Evolutionary conservation across 2,329 filamentous ascomycete genomes (phyloP), one percentile per base, ranked within the genome.

Genomic region (Zymoseptoria crescenta): DNA sequence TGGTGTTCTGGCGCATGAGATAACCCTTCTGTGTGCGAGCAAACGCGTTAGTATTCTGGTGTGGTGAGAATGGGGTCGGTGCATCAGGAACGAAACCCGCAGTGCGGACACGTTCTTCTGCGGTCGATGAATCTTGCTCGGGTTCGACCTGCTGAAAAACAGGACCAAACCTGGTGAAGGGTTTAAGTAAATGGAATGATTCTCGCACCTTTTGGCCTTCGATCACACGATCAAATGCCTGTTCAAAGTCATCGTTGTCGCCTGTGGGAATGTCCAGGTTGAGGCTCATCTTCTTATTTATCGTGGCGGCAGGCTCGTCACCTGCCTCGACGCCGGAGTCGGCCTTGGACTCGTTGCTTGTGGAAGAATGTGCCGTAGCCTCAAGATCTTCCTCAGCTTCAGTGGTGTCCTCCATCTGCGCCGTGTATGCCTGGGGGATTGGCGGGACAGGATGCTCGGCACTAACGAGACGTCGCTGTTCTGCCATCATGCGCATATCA

Each of bases 1-100:
- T 97, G 3, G 93, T 97, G 76, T 97, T 99, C 69, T 99, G 93
- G 69, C 94, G 87, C 93, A 97, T 99, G 52, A 97, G 81, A 72
- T 99, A 99, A 58, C 94, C 94, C 79, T 95, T 92, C 92, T 96
- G 88, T 85, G 81, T 81, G 67, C 75, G 79, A 68, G 77, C 69
- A 70, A 65, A 66, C 29, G 60, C 56, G 74, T 81, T 69, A 84
- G 81, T 75, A 48, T 59, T 51, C 53, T 29, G 27, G 13, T 61
- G 62, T 24, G 60, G 50, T 35, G 58, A 61, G 54, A 54, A 65
- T 20, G 56, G 54, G 13, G 64, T 56, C 21, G 60, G 54, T 7
- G 54, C 50, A 49, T 59, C 51, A 52, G 51, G 51, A 16, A 29
- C 51, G 51, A 52, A 52, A 24, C 51, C 51, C 51, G 51, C 51